Conservation (phyloP, 176 grass and related monocot species). For the Oryza rufipogon region DNA sequence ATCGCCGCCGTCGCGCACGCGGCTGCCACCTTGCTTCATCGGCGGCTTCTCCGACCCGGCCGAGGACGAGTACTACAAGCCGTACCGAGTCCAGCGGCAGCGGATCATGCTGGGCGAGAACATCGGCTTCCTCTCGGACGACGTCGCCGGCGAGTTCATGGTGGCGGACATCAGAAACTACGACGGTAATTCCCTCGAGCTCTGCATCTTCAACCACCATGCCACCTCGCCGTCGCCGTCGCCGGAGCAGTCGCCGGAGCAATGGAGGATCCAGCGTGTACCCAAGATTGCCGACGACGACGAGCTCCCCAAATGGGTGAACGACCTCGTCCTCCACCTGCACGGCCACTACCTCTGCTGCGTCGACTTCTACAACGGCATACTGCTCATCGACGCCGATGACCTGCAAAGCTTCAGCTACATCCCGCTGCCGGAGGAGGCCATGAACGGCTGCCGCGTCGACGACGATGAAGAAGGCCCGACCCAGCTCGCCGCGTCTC, state of each 20-base stretch:
- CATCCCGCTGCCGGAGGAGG: not conserved
- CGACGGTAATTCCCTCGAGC: no score
- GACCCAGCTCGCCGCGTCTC: not conserved
- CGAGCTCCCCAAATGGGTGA: not conserved
- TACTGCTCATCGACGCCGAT: not conserved
- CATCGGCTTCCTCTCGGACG: no score
- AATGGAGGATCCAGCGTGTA: no score
- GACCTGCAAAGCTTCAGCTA: not conserved
- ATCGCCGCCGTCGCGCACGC: no score
- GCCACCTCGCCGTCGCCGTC: no score
- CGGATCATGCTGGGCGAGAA: not conserved
- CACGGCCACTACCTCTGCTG: not conserved
- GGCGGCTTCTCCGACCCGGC: no score
- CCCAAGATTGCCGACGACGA: not conserved
- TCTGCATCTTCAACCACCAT: no score
- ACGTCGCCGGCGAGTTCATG: no score
- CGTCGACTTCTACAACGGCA: constrained; percentile 25
- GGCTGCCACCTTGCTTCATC: no score
- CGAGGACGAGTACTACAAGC: no score
- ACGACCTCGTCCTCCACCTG: not conserved
- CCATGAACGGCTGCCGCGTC: not conserved
- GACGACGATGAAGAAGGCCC: not conserved
- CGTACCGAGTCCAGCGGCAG: not conserved
- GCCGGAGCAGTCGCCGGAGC: no score
- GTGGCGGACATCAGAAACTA: no score